These are phyloP conservation scores for Plantago elongata DNA, from an alignment of 257 asterid species.

Conservation along the genomic window DNA sequence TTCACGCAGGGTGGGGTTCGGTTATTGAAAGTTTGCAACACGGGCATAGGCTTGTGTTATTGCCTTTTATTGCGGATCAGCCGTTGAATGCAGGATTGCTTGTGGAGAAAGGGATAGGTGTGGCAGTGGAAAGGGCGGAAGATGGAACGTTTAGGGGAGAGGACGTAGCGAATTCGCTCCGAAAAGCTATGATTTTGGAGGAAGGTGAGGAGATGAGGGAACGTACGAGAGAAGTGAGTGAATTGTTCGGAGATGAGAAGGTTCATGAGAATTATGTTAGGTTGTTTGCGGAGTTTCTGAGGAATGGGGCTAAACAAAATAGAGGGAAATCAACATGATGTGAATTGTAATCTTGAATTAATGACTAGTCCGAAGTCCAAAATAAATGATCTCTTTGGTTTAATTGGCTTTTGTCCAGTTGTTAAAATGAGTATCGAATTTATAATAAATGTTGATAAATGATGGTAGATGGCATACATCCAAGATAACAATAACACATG, in stretches of 20 bases:
- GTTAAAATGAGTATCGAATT: too few relatives aligned
- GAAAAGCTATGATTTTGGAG: constrained; percentile 21
- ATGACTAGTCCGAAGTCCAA: too few relatives aligned
- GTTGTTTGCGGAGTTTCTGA: constrained; percentile 26
- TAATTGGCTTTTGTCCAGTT: too few relatives aligned
- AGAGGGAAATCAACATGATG: background rate
- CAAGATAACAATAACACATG: too few relatives aligned
- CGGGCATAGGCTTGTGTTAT: constrained; percentile 21
- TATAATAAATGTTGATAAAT: too few relatives aligned
- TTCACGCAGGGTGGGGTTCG: constrained; percentile 36
- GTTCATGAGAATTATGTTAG: constrained; percentile 16
- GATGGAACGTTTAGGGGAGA: constrained; percentile 30
- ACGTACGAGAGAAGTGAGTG: constrained; percentile 21
- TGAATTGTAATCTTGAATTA: too few relatives aligned
- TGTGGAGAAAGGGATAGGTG: constrained; percentile 36
- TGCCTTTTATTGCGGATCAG: constrained; percentile 35
- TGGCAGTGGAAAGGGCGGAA: constrained; percentile 33
- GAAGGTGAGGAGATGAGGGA: constrained; percentile 20
- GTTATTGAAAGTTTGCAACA: constrained; percentile 22
- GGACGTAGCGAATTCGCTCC: constrained; percentile 26
- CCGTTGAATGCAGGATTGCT: constrained; percentile 33
- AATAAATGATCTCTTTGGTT: too few relatives aligned
- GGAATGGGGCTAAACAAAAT: constrained; percentile 5
- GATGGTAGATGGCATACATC: too few relatives aligned
- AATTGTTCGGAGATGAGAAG: constrained; percentile 22